A percentile compares a stretch with the other conserved stretches of the same genome.
Evolutionary conservation across 1,139 yeast species (phyloP).

Genomic region (Pichia sp.): DNA sequence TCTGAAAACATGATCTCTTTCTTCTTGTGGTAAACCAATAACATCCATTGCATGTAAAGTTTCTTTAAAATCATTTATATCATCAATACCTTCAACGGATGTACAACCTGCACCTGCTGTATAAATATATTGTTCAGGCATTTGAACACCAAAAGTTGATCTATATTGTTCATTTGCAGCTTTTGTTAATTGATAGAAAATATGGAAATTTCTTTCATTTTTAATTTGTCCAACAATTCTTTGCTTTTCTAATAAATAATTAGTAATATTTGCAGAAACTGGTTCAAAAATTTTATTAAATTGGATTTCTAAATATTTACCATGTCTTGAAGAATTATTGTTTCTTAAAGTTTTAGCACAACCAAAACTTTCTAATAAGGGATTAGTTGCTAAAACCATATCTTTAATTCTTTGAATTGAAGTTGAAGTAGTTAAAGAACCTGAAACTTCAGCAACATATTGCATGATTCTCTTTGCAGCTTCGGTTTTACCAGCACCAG

Average conservation of each 20-base stretch:
- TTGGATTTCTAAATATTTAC: conserved; percentile 88
- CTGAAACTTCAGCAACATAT: conserved; percentile 85
- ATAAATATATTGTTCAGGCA: conserved; percentile 86
- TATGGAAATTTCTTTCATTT: conserved; percentile 93
- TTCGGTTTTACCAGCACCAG: conserved; percentile 98
- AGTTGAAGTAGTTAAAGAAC: conserved; percentile 45
- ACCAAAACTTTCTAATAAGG: conserved; percentile 92
- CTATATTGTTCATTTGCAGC: conserved; percentile 83
- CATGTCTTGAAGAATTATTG: conserved; percentile 95
- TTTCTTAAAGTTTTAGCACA: conserved; percentile 97
- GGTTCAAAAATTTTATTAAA: conserved; percentile 83
- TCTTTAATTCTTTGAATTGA: conserved; percentile 82
- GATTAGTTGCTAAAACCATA: conserved; percentile 97
- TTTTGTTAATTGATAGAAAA: conserved; percentile 92
- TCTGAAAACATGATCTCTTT: conserved; percentile 87
- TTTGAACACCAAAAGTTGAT: conserved; percentile 80
- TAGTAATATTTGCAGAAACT: conserved; percentile 91
- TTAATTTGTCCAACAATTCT: conserved; percentile 91
- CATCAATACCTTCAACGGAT: conserved; percentile 81
- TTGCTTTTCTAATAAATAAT: conserved; percentile 88
- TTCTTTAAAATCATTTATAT: conserved; percentile 67
- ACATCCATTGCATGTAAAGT: conserved; percentile 81
- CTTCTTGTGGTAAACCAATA: conserved; percentile 74
- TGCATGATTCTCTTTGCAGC: conserved; percentile 99
- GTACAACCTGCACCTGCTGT: conserved; percentile 86